Evolutionary conservation across 768 basidiomycete genomes (phyloP), one percentile per base, ranked within the genome.

Genomic region (Sporobolomyces phaffii): DNA sequence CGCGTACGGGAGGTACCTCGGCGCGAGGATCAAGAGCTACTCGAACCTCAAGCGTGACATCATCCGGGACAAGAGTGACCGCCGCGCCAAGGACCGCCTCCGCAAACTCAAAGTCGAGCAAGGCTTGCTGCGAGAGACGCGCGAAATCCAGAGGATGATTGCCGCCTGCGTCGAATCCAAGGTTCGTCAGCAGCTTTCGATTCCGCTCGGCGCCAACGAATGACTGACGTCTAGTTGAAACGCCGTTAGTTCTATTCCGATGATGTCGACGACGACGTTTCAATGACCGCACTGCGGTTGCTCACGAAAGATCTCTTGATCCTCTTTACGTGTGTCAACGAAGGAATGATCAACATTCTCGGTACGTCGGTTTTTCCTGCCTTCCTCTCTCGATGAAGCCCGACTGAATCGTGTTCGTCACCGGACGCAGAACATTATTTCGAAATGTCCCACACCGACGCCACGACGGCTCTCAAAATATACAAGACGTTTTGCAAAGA

Each of bases 401-500:
- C n/a, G n/a, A 34, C 54, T 43, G 36, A 48, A n/a, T 52, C 7
- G 59, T 26, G 34, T 48, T 6, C 24, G 10, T 40, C 36, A 7
- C 52, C 13, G 26, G 7, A 26, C n/a, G 17, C 65, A 82, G 92
- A 97, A 75, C 88, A 94, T 78, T 99, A 96, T 78, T 97, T 98
- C 74, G 54, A 96, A 77, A 98, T 98, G 96, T 90, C 91, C 0
- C 88, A 89, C 69, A 78, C 86, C n/a, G 94, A 98, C 75, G 96
- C 94, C 0, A 80, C 83, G 41, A 85, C 88, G 36, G 89, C 94
- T 3, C 83, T 98, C 29, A 78, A 79, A 22, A 86, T 98, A 67
- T 99, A 99, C 80, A 89, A 91, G 60, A 85, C 87, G 66, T 99
- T 99, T 78, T 97, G 93, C 79, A 85, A 84, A 54, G 91, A 98